A percentile compares a stretch with the other conserved stretches of the same genome.
Conservation (phyloP, 345 rosid genomes). For the Lumnitzera racemosa region DNA sequence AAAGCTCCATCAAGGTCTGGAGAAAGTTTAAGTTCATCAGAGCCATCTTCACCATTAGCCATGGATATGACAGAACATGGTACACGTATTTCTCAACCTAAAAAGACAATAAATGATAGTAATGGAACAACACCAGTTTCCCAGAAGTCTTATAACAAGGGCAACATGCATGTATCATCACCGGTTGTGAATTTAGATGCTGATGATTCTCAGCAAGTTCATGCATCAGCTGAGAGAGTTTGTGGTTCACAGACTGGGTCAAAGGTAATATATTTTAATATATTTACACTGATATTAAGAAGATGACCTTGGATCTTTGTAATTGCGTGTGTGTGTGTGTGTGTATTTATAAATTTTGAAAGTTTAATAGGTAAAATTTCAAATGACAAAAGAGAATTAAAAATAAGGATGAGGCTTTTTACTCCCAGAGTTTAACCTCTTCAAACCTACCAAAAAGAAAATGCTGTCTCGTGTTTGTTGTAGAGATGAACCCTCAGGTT, state of each 20-base stretch:
- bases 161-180: constrained; percentile 9
- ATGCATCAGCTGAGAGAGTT: constrained; percentile 14
- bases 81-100: constrained; percentile 11
- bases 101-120: constrained; percentile 15
- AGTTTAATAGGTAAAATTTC: too few species aligned
- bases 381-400: too few species aligned
- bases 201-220: constrained; percentile 12
- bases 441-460: too few species aligned
- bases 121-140: constrained; percentile 7
- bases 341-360: too few species aligned
- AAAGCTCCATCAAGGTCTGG: constrained; percentile 16
- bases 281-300: too few species aligned
- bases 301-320: too few species aligned
- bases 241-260: constrained; percentile 10
- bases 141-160: constrained; percentile 14
- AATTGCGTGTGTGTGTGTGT: too few species aligned
- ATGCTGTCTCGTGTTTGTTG: too few species aligned
- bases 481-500: too few species aligned
- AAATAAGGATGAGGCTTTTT: too few species aligned
- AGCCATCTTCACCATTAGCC: constrained; percentile 16
- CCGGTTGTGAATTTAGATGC: constrained; percentile 12
- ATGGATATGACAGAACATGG: constrained; percentile 29
- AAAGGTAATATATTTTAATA: constrained; percentile 22
- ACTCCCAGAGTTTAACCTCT: too few species aligned
- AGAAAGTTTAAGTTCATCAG: constrained; percentile 18